Conservation (phyloP, 352 stramenopile genomes). For the Pythium phragmiticola region DNA sequence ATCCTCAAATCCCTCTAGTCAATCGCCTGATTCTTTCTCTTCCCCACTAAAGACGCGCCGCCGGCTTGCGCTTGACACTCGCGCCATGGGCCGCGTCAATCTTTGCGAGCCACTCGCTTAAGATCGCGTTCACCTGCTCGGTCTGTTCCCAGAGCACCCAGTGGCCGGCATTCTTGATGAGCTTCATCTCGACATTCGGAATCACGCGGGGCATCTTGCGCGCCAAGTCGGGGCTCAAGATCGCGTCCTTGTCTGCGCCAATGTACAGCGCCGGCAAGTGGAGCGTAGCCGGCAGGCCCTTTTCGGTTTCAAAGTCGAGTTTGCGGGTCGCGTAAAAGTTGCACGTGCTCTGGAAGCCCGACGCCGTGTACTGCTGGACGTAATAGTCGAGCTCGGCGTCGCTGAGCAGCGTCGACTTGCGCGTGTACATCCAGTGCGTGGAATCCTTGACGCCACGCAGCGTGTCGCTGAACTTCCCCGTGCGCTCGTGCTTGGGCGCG, state of each 20-base stretch:
- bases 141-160: slow-evolving; percentile 66
- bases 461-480: slow-evolving; percentile 26
- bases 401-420: slow-evolving; percentile 44
- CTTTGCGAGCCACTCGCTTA: slow-evolving; percentile 38
- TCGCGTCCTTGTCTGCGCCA: slow-evolving; percentile 47
- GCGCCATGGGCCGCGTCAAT: slow-evolving; percentile 20
- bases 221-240: slow-evolving; percentile 57
- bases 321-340: slow-evolving; percentile 61
- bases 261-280: slow-evolving; percentile 66
- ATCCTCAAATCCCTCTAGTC: neutral
- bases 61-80: neutral
- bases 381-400: slow-evolving; percentile 64
- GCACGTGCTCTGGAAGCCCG: slow-evolving; percentile 57
- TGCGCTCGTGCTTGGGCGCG: slow-evolving; percentile 17
- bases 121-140: slow-evolving; percentile 39
- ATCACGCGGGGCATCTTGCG: slow-evolving; percentile 53
- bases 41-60: neutral
- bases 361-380: slow-evolving; percentile 46
- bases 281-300: slow-evolving; percentile 31
- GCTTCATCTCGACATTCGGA: slow-evolving; percentile 49
- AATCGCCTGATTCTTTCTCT: neutral
- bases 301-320: slow-evolving; percentile 57
- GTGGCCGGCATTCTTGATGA: slow-evolving; percentile 53
- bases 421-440: slow-evolving; percentile 34
- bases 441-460: slow-evolving; percentile 36